These are phyloP conservation scores for Calonectria fujianensis DNA, from an alignment of 2,329 filamentous ascomycete species.

Conservation along the genomic window DNA sequence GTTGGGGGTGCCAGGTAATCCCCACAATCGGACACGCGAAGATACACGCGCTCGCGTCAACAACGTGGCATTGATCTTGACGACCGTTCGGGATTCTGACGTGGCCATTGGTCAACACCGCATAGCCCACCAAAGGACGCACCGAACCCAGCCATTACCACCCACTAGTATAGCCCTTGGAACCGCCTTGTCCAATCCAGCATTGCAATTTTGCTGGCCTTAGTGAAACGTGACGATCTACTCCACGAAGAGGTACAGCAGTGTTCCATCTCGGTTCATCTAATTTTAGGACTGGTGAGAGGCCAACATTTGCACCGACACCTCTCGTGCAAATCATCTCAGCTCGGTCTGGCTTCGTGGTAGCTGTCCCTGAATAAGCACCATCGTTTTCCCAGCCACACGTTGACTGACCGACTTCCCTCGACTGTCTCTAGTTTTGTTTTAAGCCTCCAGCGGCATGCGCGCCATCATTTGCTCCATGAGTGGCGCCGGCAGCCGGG, in stretches of 20 bases:
- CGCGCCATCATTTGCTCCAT: not conserved
- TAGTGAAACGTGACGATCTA: not conserved
- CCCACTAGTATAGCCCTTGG: not conserved
- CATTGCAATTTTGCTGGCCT: not conserved
- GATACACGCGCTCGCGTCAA: not conserved
- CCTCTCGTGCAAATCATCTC: not conserved
- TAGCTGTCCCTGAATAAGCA: not conserved
- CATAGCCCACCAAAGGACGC: slow-evolving; percentile 9
- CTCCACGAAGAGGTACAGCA: not conserved
- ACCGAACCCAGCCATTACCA: not conserved
- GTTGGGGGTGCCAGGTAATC: slow-evolving; percentile 16
- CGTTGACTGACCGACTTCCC: not conserved
- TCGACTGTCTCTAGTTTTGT: not conserved
- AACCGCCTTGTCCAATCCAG: not conserved
- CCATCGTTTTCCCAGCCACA: not conserved
- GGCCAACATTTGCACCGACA: not conserved
- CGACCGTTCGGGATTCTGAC: slow-evolving; percentile 25
- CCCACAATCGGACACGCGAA: not conserved
- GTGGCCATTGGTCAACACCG: slow-evolving; percentile 15
- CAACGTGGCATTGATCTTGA: slow-evolving; percentile 32
- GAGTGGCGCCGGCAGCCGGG: not conserved
- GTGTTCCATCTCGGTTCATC: not conserved
- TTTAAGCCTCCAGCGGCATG: not conserved
- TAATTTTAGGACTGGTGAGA: slow-evolving; percentile 15
- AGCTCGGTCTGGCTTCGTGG: too few species aligned